Evolutionary conservation across 305 asterid genomes (phyloP).

Genomic region (Ilex paraguariensis): DNA sequence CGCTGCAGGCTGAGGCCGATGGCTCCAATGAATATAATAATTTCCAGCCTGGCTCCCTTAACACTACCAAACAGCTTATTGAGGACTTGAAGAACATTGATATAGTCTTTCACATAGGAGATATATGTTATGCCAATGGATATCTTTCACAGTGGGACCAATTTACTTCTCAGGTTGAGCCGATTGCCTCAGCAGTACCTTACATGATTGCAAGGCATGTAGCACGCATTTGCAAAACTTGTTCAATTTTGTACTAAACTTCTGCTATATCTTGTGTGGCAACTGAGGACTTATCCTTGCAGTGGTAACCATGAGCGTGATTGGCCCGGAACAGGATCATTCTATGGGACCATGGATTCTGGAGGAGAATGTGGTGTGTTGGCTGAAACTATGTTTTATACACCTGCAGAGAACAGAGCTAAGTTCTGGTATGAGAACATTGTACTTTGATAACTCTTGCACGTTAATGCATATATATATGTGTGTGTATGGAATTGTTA

Average conservation of each 20-base stretch:
- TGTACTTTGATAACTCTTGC: too few relatives aligned
- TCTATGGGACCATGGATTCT: conserved; percentile 68
- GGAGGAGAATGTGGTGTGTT: conserved; percentile 97
- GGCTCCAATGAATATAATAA: conserved; percentile 92
- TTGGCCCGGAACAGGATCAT: conserved; percentile 94
- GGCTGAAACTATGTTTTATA: conserved; percentile 72
- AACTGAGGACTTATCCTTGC: conserved; percentile 15
- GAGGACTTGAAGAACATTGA: conserved; percentile 70
- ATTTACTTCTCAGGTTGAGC: conserved; percentile 88
- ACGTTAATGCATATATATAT: too few relatives aligned
- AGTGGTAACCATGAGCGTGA: conserved; percentile 99
- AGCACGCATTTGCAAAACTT: conserved; percentile 2
- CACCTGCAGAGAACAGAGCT: conserved; percentile 88
- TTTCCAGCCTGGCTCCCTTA: conserved; percentile 75
- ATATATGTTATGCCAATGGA: conserved; percentile 80
- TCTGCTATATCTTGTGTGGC: background rate
- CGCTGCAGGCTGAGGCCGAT: conserved; percentile 75
- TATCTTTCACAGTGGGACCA: conserved; percentile 98
- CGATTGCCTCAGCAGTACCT: conserved; percentile 78
- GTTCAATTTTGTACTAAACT: background rate
- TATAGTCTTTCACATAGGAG: conserved; percentile 90
- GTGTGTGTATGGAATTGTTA: too few relatives aligned
- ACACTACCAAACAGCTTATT: conserved; percentile 76
- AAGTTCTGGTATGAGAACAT: conserved; percentile 59
- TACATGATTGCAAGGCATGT: conserved; percentile 88